Conservation (phyloP, 1,284 basidiomycete species). For the Rugosomyces carneus region DNA sequence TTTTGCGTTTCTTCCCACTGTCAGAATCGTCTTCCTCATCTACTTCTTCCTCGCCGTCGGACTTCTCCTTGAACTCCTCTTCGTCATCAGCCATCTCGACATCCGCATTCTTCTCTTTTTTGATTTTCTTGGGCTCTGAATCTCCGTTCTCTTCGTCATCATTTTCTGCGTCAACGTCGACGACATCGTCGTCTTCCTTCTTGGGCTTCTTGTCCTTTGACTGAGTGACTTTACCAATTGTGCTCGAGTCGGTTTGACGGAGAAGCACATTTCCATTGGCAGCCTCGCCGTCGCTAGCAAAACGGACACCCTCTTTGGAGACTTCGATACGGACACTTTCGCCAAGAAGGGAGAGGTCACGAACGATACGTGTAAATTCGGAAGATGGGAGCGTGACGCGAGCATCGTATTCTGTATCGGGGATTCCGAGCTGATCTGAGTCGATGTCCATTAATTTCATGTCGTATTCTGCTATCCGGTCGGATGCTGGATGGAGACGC, state of each 20-base stretch:
- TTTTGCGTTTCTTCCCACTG: slow-evolving; percentile 54
- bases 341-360: slow-evolving; percentile 88
- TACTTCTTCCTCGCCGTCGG: slow-evolving; percentile 26
- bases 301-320: slow-evolving; percentile 94
- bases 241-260: slow-evolving; percentile 50
- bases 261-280: slow-evolving; percentile 88
- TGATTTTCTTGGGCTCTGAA: slow-evolving; percentile 40
- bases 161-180: slow-evolving; percentile 40
- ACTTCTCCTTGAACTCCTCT: slow-evolving; percentile 26
- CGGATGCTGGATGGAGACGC: slow-evolving; percentile 55
- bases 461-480: slow-evolving; percentile 96
- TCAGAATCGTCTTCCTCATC: slow-evolving; percentile 22
- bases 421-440: slow-evolving; percentile 91
- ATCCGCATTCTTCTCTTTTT: slow-evolving; percentile 47
- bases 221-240: slow-evolving; percentile 19
- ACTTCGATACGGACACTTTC: slow-evolving; percentile 97
- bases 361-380: slow-evolving; percentile 91
- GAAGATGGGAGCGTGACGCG: slow-evolving; percentile 82
- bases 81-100: slow-evolving; percentile 52
- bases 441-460: slow-evolving; percentile 99
- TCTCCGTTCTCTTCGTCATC: slow-evolving; percentile 39
- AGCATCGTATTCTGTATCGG: slow-evolving; percentile 98
- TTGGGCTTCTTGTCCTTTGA: slow-evolving; percentile 37
- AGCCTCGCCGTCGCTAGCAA: slow-evolving; percentile 90
- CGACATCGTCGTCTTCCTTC: slow-evolving; percentile 27